Percentiles rank a stretch among this genome's conserved stretches.
Conservation (phyloP, 176 grass and related monocot genomes). For the Oryza australiensis region DNA sequence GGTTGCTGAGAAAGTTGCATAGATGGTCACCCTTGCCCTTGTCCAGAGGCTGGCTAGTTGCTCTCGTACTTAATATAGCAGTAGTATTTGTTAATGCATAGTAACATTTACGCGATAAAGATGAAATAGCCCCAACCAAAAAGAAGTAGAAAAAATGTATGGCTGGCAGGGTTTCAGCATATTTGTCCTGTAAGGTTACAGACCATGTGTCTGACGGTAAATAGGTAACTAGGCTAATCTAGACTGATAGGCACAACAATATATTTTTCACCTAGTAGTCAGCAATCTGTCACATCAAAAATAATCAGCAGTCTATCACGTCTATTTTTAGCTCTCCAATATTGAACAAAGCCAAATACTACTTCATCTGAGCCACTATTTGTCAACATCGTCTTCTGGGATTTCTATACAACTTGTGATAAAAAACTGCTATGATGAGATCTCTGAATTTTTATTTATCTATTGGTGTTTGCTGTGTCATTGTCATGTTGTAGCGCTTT, state of each 20-base stretch:
- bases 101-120: not conserved
- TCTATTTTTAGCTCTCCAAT: not conserved
- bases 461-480: slow-evolving; percentile 20
- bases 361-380: slow-evolving; percentile 20
- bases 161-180: not conserved
- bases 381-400: not conserved
- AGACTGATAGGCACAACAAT: not conserved
- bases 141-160: not conserved
- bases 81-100: not conserved
- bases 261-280: not conserved
- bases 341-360: not conserved
- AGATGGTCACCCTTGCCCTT: not conserved
- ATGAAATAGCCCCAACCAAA: too few species aligned
- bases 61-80: not conserved
- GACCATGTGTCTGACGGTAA: not conserved
- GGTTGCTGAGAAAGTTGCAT: not conserved
- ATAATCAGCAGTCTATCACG: not conserved
- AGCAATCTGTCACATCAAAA: not conserved
- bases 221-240: not conserved
- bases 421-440: not conserved
- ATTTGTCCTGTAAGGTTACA: slow-evolving; percentile 13
- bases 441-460: slow-evolving; percentile 23
- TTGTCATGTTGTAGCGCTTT: slow-evolving; percentile 3
- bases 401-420: not conserved
- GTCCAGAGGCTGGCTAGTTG: not conserved